phyloP scores from a whole-genome alignment of 176 grass and related monocot genomes.

The Eremochloa ophiuroides region DNA sequence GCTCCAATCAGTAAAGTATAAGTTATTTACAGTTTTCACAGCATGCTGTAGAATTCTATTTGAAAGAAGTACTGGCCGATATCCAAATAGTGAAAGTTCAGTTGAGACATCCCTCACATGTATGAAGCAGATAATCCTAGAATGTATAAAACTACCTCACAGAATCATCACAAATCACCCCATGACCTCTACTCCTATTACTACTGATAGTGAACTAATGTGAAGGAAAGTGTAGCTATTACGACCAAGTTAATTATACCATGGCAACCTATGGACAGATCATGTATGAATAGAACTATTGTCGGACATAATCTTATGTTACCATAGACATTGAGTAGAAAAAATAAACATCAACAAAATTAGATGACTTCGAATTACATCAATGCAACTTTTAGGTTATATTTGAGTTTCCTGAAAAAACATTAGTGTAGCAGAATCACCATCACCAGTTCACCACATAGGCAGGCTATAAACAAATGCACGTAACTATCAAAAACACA shows the following conservation, averaged over 20 bases:
- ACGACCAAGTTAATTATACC: not conserved
- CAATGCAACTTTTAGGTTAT: too few relatives aligned
- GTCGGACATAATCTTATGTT: not conserved
- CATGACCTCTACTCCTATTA: not conserved
- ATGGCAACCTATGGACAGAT: not conserved
- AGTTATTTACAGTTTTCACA: not conserved
- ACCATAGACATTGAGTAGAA: not conserved
- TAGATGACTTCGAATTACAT: too few relatives aligned
- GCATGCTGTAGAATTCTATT: not conserved
- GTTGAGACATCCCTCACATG: not conserved
- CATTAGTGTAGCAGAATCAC: not conserved
- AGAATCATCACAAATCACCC: not conserved
- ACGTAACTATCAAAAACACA: not conserved
- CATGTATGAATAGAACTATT: not conserved
- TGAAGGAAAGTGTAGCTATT: not conserved
- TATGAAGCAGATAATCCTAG: not conserved
- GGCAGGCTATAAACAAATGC: not conserved
- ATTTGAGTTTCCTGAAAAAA: too few relatives aligned
- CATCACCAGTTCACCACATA: too few relatives aligned
- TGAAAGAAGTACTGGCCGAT: not conserved
- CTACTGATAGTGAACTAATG: not conserved
- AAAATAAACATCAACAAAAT: not conserved
- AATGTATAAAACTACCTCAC: not conserved
- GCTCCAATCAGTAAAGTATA: not conserved
- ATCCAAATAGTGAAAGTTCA: not conserved